Evolutionary conservation across 495 filamentous ascomycete species (phyloP).

Genomic region (Haplographium delicatum): DNA sequence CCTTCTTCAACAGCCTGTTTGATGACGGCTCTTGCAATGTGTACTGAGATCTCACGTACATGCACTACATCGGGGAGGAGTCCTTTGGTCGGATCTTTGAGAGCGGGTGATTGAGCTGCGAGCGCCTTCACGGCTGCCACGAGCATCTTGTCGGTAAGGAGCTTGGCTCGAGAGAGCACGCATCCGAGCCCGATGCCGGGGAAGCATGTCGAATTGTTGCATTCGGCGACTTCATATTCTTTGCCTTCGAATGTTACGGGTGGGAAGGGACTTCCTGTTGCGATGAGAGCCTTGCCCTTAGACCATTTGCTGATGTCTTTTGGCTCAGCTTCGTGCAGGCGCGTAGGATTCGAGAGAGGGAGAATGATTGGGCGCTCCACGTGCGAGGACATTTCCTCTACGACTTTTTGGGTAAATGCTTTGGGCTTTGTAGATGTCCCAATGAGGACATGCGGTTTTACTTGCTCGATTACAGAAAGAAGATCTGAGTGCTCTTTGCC

Average conservation of each 20-base stretch:
- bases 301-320: conserved; percentile 77
- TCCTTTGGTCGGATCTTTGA: conserved; percentile 45
- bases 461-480: conserved; percentile 58
- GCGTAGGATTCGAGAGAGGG: conserved; percentile 81
- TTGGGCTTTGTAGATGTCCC: conserved; percentile 78
- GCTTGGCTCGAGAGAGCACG: conserved; percentile 58
- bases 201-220: conserved; percentile 87
- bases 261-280: conserved; percentile 79
- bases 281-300: conserved; percentile 70
- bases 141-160: conserved; percentile 73
- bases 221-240: conserved; percentile 72
- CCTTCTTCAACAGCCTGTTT: conserved; percentile 63
- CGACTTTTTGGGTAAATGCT: conserved; percentile 70
- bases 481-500: conserved; percentile 51
- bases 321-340: conserved; percentile 76
- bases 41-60: conserved; percentile 69
- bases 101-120: conserved; percentile 62
- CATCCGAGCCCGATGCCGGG: conserved; percentile 80
- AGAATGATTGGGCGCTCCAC: conserved; percentile 75
- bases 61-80: conserved; percentile 73
- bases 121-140: conserved; percentile 73
- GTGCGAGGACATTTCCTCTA: conserved; percentile 75
- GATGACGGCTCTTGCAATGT: conserved; percentile 77
- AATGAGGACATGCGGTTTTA: conserved; percentile 77
- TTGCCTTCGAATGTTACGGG: conserved; percentile 64